Conservation (phyloP, 1,139 yeast species). For the Entelexis sorbosivorans region DNA sequence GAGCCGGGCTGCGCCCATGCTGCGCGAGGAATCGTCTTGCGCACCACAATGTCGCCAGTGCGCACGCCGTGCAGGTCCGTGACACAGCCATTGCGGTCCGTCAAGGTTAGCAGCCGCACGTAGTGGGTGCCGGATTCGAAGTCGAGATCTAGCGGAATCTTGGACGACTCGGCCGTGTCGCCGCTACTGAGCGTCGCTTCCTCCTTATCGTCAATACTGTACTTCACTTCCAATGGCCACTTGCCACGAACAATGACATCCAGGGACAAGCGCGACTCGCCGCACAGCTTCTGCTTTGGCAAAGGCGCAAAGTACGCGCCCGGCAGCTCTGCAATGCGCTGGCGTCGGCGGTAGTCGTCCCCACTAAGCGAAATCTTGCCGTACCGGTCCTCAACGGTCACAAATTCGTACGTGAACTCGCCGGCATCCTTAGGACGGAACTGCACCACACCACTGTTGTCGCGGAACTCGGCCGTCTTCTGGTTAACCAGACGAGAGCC, state of each 20-base stretch:
- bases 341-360: not conserved
- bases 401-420: conserved; percentile 59
- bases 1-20: conserved; percentile 37
- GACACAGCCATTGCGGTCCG: conserved; percentile 64
- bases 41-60: conserved; percentile 50
- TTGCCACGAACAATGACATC: conserved; percentile 61
- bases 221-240: conserved; percentile 61
- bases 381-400: conserved; percentile 32
- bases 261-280: conserved; percentile 29
- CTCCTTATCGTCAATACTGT: conserved; percentile 38
- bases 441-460: conserved; percentile 41
- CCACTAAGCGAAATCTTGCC: conserved; percentile 22
- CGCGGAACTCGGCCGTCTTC: conserved; percentile 23
- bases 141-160: conserved; percentile 41
- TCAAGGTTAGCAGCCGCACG: conserved; percentile 50
- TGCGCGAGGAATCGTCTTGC: conserved; percentile 52
- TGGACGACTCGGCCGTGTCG: conserved; percentile 39
- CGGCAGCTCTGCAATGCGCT: conserved; percentile 23
- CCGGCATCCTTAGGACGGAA: conserved; percentile 80
- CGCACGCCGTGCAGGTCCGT: conserved; percentile 47
- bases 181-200: conserved; percentile 14
- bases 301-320: conserved; percentile 25
- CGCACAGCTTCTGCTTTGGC: conserved; percentile 13
- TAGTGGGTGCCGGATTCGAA: conserved; percentile 56
- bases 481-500: conserved; percentile 23